These are phyloP conservation scores for Corymbia calophylla DNA, from an alignment of 441 rosid genomes.

Conservation along the genomic window DNA sequence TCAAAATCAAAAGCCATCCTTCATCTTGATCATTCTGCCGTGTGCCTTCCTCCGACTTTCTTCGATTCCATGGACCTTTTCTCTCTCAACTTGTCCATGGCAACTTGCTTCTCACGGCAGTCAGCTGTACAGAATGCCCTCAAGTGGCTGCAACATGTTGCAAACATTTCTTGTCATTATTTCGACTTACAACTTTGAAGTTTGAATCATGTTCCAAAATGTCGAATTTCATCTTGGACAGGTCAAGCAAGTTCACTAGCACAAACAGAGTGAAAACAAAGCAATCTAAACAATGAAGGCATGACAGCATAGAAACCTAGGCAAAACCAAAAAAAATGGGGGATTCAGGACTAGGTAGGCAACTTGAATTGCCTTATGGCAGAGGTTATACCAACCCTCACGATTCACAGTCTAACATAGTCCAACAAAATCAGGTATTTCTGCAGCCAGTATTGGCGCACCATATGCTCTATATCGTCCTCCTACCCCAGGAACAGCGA, in stretches of 20 bases:
- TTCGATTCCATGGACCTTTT: neutral
- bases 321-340: neutral
- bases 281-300: neutral
- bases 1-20: neutral
- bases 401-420: neutral
- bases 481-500: neutral
- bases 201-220: neutral
- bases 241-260: neutral
- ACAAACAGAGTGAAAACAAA: neutral
- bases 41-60: neutral
- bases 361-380: neutral
- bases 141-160: constrained; percentile 14
- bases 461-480: neutral
- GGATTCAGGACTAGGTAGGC: neutral
- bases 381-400: neutral
- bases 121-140: constrained; percentile 25
- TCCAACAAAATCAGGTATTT: neutral
- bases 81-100: constrained; percentile 11
- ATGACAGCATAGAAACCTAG: neutral
- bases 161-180: neutral
- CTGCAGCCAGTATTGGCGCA: neutral
- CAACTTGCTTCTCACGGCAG: constrained; percentile 23
- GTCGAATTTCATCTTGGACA: neutral
- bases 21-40: neutral
- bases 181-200: neutral